These are phyloP conservation scores for Suillus lakei DNA, from an alignment of 768 basidiomycete genomes.

Conservation along the genomic window DNA sequence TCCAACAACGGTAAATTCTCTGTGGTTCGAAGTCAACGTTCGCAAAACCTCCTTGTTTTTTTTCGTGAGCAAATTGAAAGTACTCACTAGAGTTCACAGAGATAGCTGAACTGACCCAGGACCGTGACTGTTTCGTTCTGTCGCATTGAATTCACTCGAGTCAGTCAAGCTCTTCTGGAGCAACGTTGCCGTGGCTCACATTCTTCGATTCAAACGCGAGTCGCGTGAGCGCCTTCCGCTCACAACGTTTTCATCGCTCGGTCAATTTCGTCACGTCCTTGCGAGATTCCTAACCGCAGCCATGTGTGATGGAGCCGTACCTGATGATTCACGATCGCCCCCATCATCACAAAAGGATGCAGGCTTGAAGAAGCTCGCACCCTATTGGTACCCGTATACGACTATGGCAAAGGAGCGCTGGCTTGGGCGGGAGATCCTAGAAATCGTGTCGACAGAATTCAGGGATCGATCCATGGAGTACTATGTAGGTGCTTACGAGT, in stretches of 20 bases:
- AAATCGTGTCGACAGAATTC: constrained; percentile 94
- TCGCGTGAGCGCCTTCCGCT: constrained; percentile 40
- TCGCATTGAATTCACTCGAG: constrained; percentile 8
- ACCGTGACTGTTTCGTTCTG: background rate
- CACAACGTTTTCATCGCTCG: constrained; percentile 52
- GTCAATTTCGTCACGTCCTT: constrained; percentile 63
- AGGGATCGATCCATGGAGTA: constrained; percentile 94
- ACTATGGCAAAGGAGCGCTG: constrained; percentile 94
- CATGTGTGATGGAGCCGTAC: constrained; percentile 44
- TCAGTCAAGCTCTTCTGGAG: constrained; percentile 21
- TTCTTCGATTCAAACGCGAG: constrained; percentile 28
- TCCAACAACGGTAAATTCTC: too few relatives aligned
- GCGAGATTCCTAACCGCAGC: constrained; percentile 54
- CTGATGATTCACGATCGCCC: constrained; percentile 20
- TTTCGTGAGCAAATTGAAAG: background rate
- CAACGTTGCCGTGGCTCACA: constrained; percentile 36
- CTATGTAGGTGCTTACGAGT: constrained; percentile 66
- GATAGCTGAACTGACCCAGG: background rate
- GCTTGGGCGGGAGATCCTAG: constrained; percentile 85
- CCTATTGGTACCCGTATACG: constrained; percentile 93
- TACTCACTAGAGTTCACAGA: background rate
- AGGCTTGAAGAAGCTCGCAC: constrained; percentile 74
- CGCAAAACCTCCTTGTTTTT: background rate
- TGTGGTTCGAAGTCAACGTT: too few relatives aligned
- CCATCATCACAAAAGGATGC: constrained; percentile 33